Evolutionary conservation across 2,329 filamentous ascomycete species (phyloP), one percentile per base, ranked within the genome.

Genomic region (Fulvia fulva): DNA sequence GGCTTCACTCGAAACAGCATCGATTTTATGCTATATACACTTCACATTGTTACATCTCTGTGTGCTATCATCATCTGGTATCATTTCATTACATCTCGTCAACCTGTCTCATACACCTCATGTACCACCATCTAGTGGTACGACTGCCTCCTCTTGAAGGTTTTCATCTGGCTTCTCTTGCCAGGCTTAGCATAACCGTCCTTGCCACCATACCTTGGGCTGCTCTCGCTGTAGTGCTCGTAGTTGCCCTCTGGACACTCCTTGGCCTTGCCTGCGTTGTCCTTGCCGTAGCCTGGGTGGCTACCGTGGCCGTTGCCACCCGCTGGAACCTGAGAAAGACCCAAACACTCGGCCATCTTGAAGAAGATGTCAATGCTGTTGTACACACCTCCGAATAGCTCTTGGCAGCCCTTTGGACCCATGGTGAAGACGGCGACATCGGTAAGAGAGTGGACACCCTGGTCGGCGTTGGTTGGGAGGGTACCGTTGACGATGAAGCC

Each of bases 401-500:
- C 86, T 73, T 91, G 87, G 76, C 90, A 93, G n/a, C 23, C 46
- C 25, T 50, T 26, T 5, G 90, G 90, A 0, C 90, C 90, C 77
- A 83, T 82, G 1, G 89, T 87, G 67, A 89, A 93, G 21, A 94
- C 87, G 1, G 88, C 86, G 30, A 91, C 88, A 67, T 91, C 88
- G 1, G 88, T 91, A 62, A 91, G 77, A 23, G 85, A 89, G 77
- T 91, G 88, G 19, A 91, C 88, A 51, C 88, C 90, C 75, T 88
- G 82, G 43, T 79, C 71, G 66, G 87, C 82, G 55, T 73, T 74
- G 1, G 84, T 81, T 0, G 86, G 82, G 19, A 94, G 74, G 0
- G 88, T 92, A 51, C 90, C 90, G 68, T 93, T 92, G 64, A 91
- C 77, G 55, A 90, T 68, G 73, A 91, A 87, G 3, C 90, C 90